phyloP scores from a whole-genome alignment of 257 asterid species.

The Capsicum chinense region DNA sequence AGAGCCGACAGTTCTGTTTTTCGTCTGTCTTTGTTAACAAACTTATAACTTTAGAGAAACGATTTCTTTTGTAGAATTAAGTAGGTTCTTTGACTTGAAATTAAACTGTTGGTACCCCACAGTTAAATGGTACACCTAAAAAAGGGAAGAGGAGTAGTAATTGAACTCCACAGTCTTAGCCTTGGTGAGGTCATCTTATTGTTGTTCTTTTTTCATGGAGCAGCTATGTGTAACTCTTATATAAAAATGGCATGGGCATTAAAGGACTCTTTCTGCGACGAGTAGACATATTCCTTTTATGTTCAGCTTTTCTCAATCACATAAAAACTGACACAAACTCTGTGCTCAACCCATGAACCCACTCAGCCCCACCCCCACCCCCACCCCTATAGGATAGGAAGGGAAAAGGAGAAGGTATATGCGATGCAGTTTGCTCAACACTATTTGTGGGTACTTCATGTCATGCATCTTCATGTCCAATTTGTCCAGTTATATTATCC shows the following conservation, averaged over 20 bases:
- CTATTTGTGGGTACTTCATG: background rate
- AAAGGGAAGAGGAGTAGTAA: background rate
- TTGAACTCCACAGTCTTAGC: background rate
- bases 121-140: background rate
- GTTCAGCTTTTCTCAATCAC: background rate
- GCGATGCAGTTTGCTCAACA: background rate
- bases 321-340: background rate
- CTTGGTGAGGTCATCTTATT: background rate
- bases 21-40: background rate
- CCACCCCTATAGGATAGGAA: background rate
- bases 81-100: background rate
- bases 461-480: background rate
- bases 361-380: too few species aligned
- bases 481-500: constrained; percentile 20
- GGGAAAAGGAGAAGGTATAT: background rate
- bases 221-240: background rate
- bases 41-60: background rate
- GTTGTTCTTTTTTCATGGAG: background rate
- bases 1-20: background rate
- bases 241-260: background rate
- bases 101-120: background rate
- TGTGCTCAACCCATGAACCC: background rate
- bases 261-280: background rate
- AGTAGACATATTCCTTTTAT: background rate
- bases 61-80: background rate